These are phyloP conservation scores for Cladosporium velox DNA, from an alignment of 2,329 filamentous ascomycete species.

Conservation along the genomic window DNA sequence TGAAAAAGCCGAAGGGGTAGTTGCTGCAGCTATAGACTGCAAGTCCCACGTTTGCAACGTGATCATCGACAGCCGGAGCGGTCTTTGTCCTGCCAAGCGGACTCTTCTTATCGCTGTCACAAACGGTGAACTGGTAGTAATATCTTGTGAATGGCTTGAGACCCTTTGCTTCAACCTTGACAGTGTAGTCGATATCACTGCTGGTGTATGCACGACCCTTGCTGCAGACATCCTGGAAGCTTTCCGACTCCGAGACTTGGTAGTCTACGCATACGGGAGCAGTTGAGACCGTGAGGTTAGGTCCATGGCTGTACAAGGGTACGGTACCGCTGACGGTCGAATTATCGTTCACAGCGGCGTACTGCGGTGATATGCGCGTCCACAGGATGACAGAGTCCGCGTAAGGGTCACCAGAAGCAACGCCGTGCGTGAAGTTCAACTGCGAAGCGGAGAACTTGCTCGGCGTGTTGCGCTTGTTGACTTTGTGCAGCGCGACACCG, in stretches of 20 bases:
- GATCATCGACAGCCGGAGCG: conserved; percentile 58
- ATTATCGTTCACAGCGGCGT: conserved; percentile 46
- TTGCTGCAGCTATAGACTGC: conserved; percentile 74
- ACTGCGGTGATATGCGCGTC: conserved; percentile 45
- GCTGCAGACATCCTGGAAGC: conserved; percentile 53
- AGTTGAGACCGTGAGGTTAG: conserved; percentile 56
- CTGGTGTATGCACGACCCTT: conserved; percentile 67
- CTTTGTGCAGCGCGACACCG: conserved; percentile 63
- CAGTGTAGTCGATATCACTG: conserved; percentile 73
- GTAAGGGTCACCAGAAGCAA: conserved; percentile 47
- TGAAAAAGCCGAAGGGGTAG: conserved; percentile 50
- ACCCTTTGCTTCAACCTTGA: conserved; percentile 69
- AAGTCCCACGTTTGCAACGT: conserved; percentile 60
- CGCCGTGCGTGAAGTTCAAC: conserved; percentile 64
- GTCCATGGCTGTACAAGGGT: conserved; percentile 55
- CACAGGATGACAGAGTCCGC: conserved; percentile 46
- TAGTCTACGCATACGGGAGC: conserved; percentile 69
- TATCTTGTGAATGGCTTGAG: conserved; percentile 66
- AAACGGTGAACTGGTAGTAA: conserved; percentile 71
- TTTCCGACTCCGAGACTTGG: conserved; percentile 56
- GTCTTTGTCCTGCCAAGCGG: conserved; percentile 71
- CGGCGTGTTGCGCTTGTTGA: conserved; percentile 57
- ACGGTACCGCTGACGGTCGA: conserved; percentile 58
- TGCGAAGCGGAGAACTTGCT: conserved; percentile 47
- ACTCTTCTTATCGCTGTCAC: conserved; percentile 62